These are phyloP conservation scores for Trypanosoma lewisi DNA, from an alignment of 208 protist genomes.

Conservation along the genomic window DNA sequence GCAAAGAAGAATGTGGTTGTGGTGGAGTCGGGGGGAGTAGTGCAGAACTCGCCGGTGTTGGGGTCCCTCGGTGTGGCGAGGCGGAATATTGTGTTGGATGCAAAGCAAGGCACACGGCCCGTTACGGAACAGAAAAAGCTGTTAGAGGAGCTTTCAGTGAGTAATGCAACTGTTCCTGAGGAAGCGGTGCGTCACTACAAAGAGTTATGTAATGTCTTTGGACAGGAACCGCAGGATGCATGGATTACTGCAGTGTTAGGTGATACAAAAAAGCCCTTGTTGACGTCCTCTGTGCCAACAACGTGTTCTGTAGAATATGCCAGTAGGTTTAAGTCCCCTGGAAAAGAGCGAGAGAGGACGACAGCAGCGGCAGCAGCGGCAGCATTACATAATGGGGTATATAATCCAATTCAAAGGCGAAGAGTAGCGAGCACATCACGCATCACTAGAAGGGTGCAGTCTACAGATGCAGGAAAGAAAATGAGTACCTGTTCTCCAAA, in stretches of 20 bases:
- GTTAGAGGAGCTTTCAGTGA: not conserved
- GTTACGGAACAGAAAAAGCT: not conserved
- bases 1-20: constrained; percentile 4
- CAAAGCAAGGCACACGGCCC: constrained; percentile 5
- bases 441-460: not conserved
- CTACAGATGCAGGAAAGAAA: not conserved
- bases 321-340: not conserved
- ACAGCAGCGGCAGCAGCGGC: not conserved
- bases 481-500: not conserved
- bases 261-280: not conserved
- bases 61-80: constrained; percentile 3
- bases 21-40: not conserved
- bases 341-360: not conserved
- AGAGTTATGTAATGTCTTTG: constrained; percentile 46
- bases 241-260: constrained; percentile 42
- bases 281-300: not conserved
- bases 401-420: too few species aligned
- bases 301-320: not conserved
- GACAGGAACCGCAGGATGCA: constrained; percentile 52
- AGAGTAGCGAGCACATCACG: not conserved
- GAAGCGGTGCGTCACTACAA: constrained; percentile 49
- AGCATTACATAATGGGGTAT: too few species aligned
- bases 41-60: constrained; percentile 3
- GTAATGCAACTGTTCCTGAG: constrained; percentile 16
- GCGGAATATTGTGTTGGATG: constrained; percentile 25